These are phyloP conservation scores for Cercospora berteroae DNA, from an alignment of 2,329 filamentous ascomycete genomes.

Conservation along the genomic window DNA sequence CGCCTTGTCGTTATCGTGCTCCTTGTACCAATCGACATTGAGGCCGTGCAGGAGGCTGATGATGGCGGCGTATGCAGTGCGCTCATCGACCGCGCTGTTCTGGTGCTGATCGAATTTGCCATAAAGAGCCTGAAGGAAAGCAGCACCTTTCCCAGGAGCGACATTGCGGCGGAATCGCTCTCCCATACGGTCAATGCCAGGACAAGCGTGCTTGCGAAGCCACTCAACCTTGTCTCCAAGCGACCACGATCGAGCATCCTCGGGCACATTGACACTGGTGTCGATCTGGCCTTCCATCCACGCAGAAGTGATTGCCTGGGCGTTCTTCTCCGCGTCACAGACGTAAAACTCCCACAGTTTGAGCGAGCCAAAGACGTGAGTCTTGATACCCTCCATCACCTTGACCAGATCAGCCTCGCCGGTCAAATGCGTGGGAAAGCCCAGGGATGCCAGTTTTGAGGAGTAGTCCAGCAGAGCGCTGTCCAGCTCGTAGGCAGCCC, in stretches of 20 bases:
- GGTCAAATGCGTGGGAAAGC: slow-evolving; percentile 72
- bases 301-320: slow-evolving; percentile 64
- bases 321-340: slow-evolving; percentile 72
- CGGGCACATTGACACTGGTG: slow-evolving; percentile 54
- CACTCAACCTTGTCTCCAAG: slow-evolving; percentile 62
- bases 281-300: slow-evolving; percentile 65
- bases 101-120: slow-evolving; percentile 63
- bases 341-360: slow-evolving; percentile 94
- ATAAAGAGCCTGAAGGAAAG: slow-evolving; percentile 64
- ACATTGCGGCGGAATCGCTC: slow-evolving; percentile 73
- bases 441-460: slow-evolving; percentile 61
- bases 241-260: slow-evolving; percentile 55
- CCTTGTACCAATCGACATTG: slow-evolving; percentile 85
- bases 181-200: slow-evolving; percentile 71
- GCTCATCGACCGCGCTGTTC: slow-evolving; percentile 52
- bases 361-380: slow-evolving; percentile 71
- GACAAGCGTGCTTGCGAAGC: slow-evolving; percentile 66
- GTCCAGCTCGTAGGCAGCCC: slow-evolving; percentile 71
- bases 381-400: slow-evolving; percentile 82
- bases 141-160: slow-evolving; percentile 68
- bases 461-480: slow-evolving; percentile 67
- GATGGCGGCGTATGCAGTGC: slow-evolving; percentile 53
- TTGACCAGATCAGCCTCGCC: slow-evolving; percentile 69
- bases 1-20: slow-evolving; percentile 80
- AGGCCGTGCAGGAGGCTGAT: slow-evolving; percentile 71